Evolutionary conservation across 305 asterid species (phyloP).

Genomic region (Euphrasia arctica): DNA sequence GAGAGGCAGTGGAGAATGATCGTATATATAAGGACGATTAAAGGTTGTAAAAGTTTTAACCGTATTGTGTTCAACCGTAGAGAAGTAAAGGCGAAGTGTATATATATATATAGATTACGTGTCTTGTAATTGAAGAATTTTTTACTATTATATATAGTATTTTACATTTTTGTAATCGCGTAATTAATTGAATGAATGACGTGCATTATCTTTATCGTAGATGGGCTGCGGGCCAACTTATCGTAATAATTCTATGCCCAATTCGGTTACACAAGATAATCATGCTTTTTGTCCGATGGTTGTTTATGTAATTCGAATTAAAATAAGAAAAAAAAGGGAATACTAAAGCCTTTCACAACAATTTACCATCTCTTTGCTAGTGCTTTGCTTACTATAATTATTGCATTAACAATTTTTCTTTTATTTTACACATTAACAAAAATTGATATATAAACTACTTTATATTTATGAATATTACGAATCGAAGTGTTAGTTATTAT

Average conservation of each 20-base stretch:
- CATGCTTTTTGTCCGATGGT: neutral
- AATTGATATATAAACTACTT: no score
- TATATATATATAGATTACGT: neutral
- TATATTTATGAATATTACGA: no score
- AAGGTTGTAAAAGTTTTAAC: conserved; percentile 8
- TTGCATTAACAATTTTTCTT: neutral
- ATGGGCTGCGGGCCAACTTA: conserved; percentile 3
- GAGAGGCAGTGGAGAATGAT: neutral
- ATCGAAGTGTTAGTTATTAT: neutral
- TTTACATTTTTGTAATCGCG: no score
- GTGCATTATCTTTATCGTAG: neutral
- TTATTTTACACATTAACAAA: no score
- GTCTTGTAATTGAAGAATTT: neutral
- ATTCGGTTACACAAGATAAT: neutral
- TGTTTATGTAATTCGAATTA: neutral
- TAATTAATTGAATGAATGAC: neutral
- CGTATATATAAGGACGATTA: conserved; percentile 27
- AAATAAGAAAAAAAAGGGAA: neutral
- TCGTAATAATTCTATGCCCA: conserved; percentile 5
- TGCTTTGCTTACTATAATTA: neutral
- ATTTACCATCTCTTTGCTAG: neutral
- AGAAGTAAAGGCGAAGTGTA: conserved; percentile 13
- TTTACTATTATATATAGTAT: no score
- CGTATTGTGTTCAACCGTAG: conserved; percentile 28
- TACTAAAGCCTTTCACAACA: neutral